Evolutionary conservation across 1,284 basidiomycete genomes (phyloP).

Genomic region (Xerocomus minutiporus): DNA sequence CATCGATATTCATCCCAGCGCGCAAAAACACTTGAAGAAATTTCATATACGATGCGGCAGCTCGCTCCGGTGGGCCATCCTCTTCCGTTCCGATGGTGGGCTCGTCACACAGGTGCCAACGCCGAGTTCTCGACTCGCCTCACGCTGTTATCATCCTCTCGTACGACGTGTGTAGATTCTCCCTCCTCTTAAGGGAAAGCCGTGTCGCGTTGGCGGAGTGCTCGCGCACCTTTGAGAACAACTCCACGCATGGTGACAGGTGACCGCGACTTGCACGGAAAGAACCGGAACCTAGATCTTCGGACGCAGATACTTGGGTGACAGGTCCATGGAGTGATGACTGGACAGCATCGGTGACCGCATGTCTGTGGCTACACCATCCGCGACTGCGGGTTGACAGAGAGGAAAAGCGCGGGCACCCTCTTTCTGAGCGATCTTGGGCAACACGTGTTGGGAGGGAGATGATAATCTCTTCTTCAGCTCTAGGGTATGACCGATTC

Average conservation of each 20-base stretch:
- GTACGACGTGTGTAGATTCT: neutral
- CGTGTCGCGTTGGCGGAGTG: neutral
- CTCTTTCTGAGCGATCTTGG: constrained; percentile 14
- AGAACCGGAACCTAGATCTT: neutral
- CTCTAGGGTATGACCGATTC: constrained; percentile 20
- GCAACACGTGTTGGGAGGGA: constrained; percentile 24
- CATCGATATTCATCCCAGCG: neutral
- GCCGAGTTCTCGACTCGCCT: neutral
- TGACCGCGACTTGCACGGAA: neutral
- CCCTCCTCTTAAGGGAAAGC: neutral
- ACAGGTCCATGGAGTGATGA: neutral
- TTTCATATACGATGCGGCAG: neutral
- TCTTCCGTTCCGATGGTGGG: neutral
- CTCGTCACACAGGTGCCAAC: neutral
- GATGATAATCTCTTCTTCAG: constrained; percentile 2
- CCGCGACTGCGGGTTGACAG: constrained; percentile 12
- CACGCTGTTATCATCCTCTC: neutral
- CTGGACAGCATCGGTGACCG: neutral
- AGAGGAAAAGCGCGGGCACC: constrained; percentile 9
- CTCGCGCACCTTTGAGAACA: neutral
- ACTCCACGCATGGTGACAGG: neutral
- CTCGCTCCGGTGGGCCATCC: neutral
- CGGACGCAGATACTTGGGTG: neutral
- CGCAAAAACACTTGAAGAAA: neutral
- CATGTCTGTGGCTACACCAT: constrained; percentile 9